Evolutionary conservation across 345 rosid species (phyloP).

Genomic region (Lumnitzera racemosa): DNA sequence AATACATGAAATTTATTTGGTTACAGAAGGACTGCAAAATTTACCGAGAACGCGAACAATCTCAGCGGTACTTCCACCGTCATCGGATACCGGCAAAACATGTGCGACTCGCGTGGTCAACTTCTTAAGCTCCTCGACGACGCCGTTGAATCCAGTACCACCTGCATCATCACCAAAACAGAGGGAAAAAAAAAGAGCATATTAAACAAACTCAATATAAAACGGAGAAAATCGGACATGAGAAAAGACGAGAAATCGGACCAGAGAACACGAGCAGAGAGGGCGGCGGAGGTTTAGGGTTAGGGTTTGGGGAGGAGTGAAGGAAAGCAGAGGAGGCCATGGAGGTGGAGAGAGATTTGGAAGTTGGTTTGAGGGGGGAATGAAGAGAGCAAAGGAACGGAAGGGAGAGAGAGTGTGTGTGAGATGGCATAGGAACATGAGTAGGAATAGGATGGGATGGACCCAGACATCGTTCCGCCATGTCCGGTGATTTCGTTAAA

Average conservation of each 20-base stretch:
- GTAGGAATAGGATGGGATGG: conserved; percentile 16
- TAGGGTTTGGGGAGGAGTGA: conserved; percentile 28
- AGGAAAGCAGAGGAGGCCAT: conserved; percentile 19
- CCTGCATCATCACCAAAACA: conserved; percentile 30
- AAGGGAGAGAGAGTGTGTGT: conserved; percentile 9
- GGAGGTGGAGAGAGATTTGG: conserved; percentile 10
- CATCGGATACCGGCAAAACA: conserved; percentile 94
- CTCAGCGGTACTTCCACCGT: conserved; percentile 98
- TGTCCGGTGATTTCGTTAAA: conserved; percentile 7
- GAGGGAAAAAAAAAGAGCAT: not conserved
- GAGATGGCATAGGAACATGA: conserved; percentile 11
- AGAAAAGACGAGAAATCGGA: conserved; percentile 3
- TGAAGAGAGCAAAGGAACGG: conserved; percentile 5
- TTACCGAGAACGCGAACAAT: conserved; percentile 90
- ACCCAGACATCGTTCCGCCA: conserved; percentile 53
- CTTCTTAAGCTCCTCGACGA: conserved; percentile 81
- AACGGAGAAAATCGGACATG: not conserved
- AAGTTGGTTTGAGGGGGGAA: not conserved
- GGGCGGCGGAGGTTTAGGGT: conserved; percentile 38
- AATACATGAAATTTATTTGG: no score
- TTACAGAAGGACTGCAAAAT: not conserved
- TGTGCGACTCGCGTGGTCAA: conserved; percentile 80
- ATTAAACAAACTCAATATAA: not conserved
- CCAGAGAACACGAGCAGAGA: conserved; percentile 94
- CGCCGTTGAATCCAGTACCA: conserved; percentile 93